phyloP scores from a whole-genome alignment of 352 stramenopile genomes.

The Blastocystis sp. region DNA sequence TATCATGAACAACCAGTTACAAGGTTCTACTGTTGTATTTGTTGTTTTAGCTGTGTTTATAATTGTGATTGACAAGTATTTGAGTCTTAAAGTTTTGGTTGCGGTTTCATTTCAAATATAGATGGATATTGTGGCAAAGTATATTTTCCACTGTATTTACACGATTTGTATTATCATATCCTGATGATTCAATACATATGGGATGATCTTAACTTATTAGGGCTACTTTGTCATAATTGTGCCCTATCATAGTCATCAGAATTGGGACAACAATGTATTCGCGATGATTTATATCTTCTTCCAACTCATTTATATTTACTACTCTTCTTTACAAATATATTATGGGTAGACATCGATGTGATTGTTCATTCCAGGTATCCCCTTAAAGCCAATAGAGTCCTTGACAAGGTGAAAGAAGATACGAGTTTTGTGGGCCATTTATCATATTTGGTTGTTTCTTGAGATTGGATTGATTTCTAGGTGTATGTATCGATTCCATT shows the following conservation, averaged over 20 bases:
- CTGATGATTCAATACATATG: not conserved
- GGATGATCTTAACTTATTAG: not conserved
- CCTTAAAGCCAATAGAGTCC: not conserved
- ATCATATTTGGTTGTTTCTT: not conserved
- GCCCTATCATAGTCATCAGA: constrained; percentile 9
- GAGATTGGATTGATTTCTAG: not conserved
- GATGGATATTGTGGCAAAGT: constrained; percentile 11
- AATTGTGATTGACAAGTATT: not conserved
- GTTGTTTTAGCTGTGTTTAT: not conserved
- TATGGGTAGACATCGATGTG: not conserved
- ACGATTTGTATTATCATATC: constrained; percentile 4
- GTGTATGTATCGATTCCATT: not conserved
- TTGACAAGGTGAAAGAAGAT: not conserved
- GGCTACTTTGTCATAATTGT: constrained; percentile 25
- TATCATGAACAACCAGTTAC: constrained; percentile 26
- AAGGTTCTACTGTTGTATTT: constrained; percentile 22
- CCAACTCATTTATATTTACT: constrained; percentile 21
- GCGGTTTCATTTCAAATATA: not conserved
- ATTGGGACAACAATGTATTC: constrained; percentile 25
- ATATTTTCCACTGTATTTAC: not conserved
- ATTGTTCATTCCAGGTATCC: not conserved
- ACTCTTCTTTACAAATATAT: not conserved
- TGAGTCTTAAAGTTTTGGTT: not conserved
- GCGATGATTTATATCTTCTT: not conserved
- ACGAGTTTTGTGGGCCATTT: not conserved